These are phyloP conservation scores for Gremmenia infestans DNA, from an alignment of 2,329 filamentous ascomycete species.

Conservation along the genomic window DNA sequence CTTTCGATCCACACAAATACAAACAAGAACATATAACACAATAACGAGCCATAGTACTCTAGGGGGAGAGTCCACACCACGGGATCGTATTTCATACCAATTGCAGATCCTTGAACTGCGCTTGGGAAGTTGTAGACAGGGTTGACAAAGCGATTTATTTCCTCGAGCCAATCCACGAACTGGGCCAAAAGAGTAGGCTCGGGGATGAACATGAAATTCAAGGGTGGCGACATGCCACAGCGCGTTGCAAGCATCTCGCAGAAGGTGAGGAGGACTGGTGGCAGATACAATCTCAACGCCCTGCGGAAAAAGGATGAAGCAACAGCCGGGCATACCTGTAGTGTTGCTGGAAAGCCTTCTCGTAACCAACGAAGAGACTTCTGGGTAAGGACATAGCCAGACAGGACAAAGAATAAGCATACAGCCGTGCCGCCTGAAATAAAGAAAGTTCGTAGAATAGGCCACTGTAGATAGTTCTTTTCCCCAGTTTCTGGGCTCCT, in stretches of 20 bases:
- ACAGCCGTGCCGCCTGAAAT: constrained; percentile 41
- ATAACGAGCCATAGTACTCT: constrained; percentile 42
- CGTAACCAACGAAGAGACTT: constrained; percentile 38
- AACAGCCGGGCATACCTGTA: constrained; percentile 34
- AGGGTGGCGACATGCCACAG: constrained; percentile 22
- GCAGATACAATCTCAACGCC: constrained; percentile 40
- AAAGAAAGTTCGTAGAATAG: constrained; percentile 38
- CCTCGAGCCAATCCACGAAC: constrained; percentile 20
- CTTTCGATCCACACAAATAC: constrained; percentile 10
- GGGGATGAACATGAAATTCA: constrained; percentile 33
- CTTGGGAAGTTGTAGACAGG: constrained; percentile 15
- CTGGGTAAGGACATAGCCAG: constrained; percentile 42
- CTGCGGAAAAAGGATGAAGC: constrained; percentile 42
- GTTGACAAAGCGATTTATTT: constrained; percentile 20
- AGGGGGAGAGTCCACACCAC: constrained; percentile 47
- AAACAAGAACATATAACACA: constrained; percentile 19
- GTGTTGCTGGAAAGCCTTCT: constrained; percentile 27
- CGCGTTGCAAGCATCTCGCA: constrained; percentile 25
- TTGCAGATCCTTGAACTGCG: constrained; percentile 15
- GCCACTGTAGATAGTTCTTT: constrained; percentile 38
- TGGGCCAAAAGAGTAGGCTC: constrained; percentile 14
- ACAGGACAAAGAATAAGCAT: constrained; percentile 45
- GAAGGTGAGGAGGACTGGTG: constrained; percentile 39
- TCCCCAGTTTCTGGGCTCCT: constrained; percentile 5
- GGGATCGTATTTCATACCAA: constrained; percentile 34